These are phyloP conservation scores for Myriosclerotinia duriaeana DNA, from an alignment of 2,329 filamentous ascomycete species.

Conservation along the genomic window DNA sequence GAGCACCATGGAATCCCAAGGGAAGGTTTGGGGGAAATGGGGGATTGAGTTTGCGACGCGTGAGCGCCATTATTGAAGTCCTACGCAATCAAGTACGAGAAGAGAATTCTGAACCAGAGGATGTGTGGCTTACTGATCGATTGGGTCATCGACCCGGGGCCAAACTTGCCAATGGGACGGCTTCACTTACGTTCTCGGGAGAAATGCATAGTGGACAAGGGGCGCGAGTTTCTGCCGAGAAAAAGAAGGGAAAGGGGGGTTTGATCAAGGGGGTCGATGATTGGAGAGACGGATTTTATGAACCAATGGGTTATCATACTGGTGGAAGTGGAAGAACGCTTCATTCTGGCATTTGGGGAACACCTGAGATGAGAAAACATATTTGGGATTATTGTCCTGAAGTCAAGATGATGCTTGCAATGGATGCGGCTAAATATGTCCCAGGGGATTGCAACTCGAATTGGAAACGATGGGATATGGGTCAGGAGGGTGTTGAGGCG, in stretches of 20 bases:
- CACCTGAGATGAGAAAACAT: conserved; percentile 48
- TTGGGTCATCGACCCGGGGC: conserved; percentile 51
- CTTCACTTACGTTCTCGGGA: conserved; percentile 51
- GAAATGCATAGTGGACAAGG: conserved; percentile 47
- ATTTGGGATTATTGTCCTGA: conserved; percentile 60
- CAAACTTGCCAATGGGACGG: conserved; percentile 53
- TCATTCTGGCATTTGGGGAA: conserved; percentile 51
- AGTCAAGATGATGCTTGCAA: conserved; percentile 56
- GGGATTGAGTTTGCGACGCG: conserved; percentile 49
- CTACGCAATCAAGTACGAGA: conserved; percentile 49
- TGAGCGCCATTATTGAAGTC: conserved; percentile 54
- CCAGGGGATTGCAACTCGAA: conserved; percentile 48
- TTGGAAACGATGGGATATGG: conserved; percentile 46
- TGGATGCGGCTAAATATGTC: conserved; percentile 54
- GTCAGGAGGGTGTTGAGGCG: conserved; percentile 29
- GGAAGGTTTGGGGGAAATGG: conserved; percentile 40
- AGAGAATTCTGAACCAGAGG: conserved; percentile 51
- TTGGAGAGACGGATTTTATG: conserved; percentile 53
- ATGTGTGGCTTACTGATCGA: conserved; percentile 56
- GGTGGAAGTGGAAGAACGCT: conserved; percentile 50
- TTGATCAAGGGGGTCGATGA: conserved; percentile 48
- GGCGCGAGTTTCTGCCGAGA: conserved; percentile 33
- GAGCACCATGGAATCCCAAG: conserved; percentile 39
- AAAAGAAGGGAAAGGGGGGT: conserved; percentile 31
- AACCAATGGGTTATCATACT: conserved; percentile 60